Base-by-base conservation (phyloP, 371 early-diverging fungal species). In the Mortierella sp. region DNA sequence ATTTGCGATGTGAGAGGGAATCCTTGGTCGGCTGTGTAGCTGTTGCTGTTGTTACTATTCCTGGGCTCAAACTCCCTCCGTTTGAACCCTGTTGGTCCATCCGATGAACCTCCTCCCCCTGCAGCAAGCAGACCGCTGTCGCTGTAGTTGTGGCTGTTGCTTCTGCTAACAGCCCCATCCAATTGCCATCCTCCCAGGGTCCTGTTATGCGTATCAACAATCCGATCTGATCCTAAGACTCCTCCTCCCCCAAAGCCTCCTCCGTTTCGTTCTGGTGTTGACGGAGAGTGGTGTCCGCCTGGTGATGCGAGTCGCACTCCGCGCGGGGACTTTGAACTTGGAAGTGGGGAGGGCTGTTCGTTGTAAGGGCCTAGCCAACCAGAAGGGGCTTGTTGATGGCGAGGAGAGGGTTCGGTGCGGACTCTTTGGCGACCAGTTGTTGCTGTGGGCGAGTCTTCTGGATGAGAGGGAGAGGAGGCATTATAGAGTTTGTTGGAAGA, bases 291-390 rank as follows among this genome's bases (percentile, higher is more conserved):
- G 27, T 55, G 72, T 7, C 70, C 70, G 1, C 75, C 76, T 32
- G 82, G 71, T 32, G 82, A 63, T 3, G 68, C 24, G 24, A 56
- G 70, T 3, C 76, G 77, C 43, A 78, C 71, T 12, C 60, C 76
- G 16, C 85, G 85, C 0, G 85, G 81, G 2, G 81, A 81, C 68
- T 44, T 72, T 12, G 72, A 18, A 18, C 71, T 35, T 16, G 76
- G 65, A 10, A 74, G 32, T 5, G 82, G 79, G 21, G 85, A 76
- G 11, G 74, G 75, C 7, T 78, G 77, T 38, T 84, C 85, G 76
- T 84, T 76, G 43, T 84, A 84, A 5, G 85, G 82, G 18, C 85
- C 85, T 27, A 84, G 56, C 85, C 85, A 84, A 2, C 79, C 79
- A 55, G 85, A 79, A 24, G 85, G 73, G 38, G 65, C 70, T 32